These are phyloP conservation scores for Melaleuca quinquenervia DNA, from an alignment of 345 rosid genomes.

Conservation along the genomic window DNA sequence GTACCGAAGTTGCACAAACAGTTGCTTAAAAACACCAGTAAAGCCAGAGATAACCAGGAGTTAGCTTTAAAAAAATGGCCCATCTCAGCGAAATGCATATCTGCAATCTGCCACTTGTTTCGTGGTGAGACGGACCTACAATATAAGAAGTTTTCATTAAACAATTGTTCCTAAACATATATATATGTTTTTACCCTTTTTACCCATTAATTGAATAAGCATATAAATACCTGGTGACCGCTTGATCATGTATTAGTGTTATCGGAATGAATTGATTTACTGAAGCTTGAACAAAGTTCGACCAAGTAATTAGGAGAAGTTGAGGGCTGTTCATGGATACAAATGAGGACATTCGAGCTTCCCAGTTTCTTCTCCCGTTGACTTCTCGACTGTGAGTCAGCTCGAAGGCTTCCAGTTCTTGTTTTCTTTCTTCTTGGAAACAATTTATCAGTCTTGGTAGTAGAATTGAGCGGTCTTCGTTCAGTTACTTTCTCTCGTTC, in stretches of 20 bases:
- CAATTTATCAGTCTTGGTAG: neutral
- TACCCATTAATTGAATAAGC: neutral
- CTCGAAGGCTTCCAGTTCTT: neutral
- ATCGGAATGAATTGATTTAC: neutral
- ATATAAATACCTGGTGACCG: neutral
- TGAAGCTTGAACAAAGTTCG: neutral
- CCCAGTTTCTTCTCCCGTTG: neutral
- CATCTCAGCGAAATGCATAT: neutral
- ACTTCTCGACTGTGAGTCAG: neutral
- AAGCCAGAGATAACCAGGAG: neutral
- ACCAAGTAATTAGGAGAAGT: neutral
- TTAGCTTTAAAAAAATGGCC: neutral
- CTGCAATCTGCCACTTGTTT: neutral
- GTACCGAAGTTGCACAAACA: neutral
- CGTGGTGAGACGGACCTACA: neutral
- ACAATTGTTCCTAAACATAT: neutral
- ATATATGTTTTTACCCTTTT: neutral
- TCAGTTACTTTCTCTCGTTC: too few species aligned
- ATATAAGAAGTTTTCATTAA: neutral
- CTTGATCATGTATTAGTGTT: neutral
- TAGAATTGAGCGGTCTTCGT: too few species aligned
- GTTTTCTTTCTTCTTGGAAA: neutral
- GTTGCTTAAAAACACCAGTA: neutral
- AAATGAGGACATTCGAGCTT: neutral
- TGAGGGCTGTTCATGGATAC: neutral